phyloP scores from a whole-genome alignment of 495 filamentous ascomycete species.

The Lasiosphaeria hispida region DNA sequence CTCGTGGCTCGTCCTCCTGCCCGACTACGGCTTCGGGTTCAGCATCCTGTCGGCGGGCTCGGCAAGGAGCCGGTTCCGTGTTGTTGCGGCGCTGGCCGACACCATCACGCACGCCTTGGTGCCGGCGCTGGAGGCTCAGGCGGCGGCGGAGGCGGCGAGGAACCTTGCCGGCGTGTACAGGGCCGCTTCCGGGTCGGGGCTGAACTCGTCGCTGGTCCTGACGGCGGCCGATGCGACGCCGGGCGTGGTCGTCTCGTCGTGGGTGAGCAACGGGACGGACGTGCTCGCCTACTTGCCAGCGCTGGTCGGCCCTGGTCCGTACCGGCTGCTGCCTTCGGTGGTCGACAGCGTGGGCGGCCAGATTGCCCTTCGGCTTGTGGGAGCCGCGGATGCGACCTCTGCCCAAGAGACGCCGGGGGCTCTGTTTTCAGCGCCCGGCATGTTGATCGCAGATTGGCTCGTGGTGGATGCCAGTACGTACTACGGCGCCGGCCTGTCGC shows the following conservation, averaged over 20 bases:
- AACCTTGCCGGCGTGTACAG: conserved; percentile 35
- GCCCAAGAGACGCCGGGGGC: background rate
- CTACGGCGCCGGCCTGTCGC: conserved; percentile 25
- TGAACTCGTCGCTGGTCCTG: conserved; percentile 36
- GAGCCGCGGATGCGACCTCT: conserved; percentile 1
- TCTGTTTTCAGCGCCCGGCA: too few relatives aligned
- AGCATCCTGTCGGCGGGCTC: conserved; percentile 33
- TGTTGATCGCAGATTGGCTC: conserved; percentile 16
- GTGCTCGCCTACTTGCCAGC: conserved; percentile 18
- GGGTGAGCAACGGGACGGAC: conserved; percentile 41
- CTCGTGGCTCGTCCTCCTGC: conserved; percentile 34
- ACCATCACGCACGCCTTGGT: conserved; percentile 28
- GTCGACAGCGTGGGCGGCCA: conserved; percentile 19
- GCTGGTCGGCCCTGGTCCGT: conserved; percentile 8
- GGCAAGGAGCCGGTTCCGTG: background rate
- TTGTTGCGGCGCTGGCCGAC: conserved; percentile 25
- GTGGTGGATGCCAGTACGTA: conserved; percentile 28
- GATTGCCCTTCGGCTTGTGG: conserved; percentile 30
- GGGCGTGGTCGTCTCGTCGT: conserved; percentile 33
- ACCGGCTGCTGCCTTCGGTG: conserved; percentile 34
- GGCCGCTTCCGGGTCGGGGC: conserved; percentile 6
- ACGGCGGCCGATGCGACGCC: conserved; percentile 21
- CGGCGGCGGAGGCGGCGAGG: conserved; percentile 26
- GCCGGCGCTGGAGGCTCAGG: conserved; percentile 36
- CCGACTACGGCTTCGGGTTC: conserved; percentile 44